Evolutionary conservation across 2,329 filamentous ascomycete genomes (phyloP), one percentile per base, ranked within the genome.

Genomic region (Fusarium graminum): DNA sequence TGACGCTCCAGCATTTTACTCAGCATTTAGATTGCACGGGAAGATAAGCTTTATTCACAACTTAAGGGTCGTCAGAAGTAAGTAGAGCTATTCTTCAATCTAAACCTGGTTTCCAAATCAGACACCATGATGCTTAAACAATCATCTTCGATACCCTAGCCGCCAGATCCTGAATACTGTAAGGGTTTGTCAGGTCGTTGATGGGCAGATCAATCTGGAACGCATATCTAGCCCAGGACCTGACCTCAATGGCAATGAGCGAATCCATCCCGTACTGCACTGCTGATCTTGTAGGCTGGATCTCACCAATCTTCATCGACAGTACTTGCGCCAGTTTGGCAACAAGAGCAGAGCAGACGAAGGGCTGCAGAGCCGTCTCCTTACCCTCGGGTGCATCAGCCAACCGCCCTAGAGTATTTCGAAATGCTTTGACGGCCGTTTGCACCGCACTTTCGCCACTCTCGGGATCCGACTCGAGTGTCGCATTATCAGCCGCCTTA

Each of bases 201-300:
- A 70, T 70, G 6, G 68, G 68, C 19, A 70, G 43, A 45, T 70
- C 68, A 34, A 70, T 71, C 63, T 70, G 68, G 49, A 70, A 70
- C 10, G 68, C 68, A 25, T 70, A 70, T 70, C 68, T 66, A 7
- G 68, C 68, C 68, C 68, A 70, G 17, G 68, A 70, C 5, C 68
- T 60, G 32, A 70, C 68, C 53, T 69, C 68, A 9, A 70, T 70
- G 11, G 68, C 68, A 51, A 70, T 70, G 14, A 70, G 68, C 13
- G 68, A 70, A 29, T 70, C 68, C 68, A 70, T 70, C 6, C 68
- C 68, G 19, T 70, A 70, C 45, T 70, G 68, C 4, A 70, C 59
- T 10, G 68, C 68, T 4, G 68, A 70, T 25, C 68, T 69, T 2
- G 68, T 51, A 25, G 63, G 62, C 19, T 60, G 68, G 1, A 71